Evolutionary conservation across 1,284 basidiomycete genomes (phyloP).

Genomic region (Cryptococcus sp.): DNA sequence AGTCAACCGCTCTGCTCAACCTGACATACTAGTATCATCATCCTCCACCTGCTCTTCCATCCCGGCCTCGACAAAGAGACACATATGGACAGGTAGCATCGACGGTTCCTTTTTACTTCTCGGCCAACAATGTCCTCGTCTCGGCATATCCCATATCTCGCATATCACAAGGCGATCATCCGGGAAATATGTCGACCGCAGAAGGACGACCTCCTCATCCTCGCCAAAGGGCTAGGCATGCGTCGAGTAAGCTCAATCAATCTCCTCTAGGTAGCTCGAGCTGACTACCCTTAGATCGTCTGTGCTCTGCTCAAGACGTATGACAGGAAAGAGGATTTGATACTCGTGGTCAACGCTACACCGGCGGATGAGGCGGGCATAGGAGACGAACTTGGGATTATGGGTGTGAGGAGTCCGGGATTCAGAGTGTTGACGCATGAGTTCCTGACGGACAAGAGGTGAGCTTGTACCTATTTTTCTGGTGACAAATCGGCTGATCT

Average conservation of each 20-base stretch:
- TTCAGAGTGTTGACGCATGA: constrained; percentile 80
- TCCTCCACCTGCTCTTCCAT: too few species aligned
- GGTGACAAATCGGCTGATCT: not conserved
- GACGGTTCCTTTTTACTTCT: too few species aligned
- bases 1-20: too few species aligned
- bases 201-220: constrained; percentile 71
- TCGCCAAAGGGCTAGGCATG: constrained; percentile 82
- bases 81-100: too few species aligned
- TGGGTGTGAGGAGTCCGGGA: constrained; percentile 83
- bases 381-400: constrained; percentile 84
- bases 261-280: too few species aligned
- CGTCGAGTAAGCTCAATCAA: constrained; percentile 52
- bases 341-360: constrained; percentile 73
- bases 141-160: constrained; percentile 45
- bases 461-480: constrained; percentile 19
- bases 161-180: constrained; percentile 48
- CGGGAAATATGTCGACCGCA: constrained; percentile 54
- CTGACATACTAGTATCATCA: too few species aligned
- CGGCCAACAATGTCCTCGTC: constrained; percentile 13
- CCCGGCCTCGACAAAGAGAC: too few species aligned
- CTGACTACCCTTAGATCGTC: too few species aligned
- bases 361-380: constrained; percentile 85
- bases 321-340: constrained; percentile 75
- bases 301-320: constrained; percentile 88
- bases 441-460: constrained; percentile 74